phyloP scores from a whole-genome alignment of 768 basidiomycete species.

The Xerocomellus dryophilus region DNA sequence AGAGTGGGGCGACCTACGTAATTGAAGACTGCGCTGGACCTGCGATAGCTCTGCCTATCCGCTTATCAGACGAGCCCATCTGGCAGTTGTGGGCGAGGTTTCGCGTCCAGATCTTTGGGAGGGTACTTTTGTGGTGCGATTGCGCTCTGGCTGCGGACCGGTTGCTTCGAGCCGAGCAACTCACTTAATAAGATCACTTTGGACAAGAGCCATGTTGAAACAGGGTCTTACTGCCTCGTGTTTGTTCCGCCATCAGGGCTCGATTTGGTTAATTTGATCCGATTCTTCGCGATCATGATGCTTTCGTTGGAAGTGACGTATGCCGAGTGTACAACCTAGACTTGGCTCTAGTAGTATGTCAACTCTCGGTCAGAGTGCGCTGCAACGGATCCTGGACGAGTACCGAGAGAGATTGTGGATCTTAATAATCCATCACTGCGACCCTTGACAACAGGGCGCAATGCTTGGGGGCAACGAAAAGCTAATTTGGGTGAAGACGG shows the following conservation, averaged over 20 bases:
- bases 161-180: neutral
- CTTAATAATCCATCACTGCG: neutral
- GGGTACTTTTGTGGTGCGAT: neutral
- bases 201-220: neutral
- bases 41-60: neutral
- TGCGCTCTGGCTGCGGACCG: neutral
- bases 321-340: neutral
- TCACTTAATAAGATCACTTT: neutral
- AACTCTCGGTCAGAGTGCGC: constrained; percentile 13
- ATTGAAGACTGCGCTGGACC: constrained; percentile 11
- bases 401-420: neutral
- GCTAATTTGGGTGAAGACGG: neutral
- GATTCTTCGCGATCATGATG: neutral
- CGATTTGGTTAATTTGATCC: constrained; percentile 15
- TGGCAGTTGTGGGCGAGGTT: neutral
- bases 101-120: neutral
- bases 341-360: neutral
- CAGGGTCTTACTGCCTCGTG: constrained; percentile 1
- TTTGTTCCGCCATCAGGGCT: neutral
- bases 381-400: neutral
- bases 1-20: constrained; percentile 9
- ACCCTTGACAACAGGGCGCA: constrained; percentile 3
- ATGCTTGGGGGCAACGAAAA: neutral
- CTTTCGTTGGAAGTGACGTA: neutral
- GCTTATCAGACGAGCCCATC: neutral